Percentiles rank a stretch among this genome's conserved stretches.
Conservation (phyloP, 2,329 filamentous ascomycete genomes). For the Cytospora piceae region DNA sequence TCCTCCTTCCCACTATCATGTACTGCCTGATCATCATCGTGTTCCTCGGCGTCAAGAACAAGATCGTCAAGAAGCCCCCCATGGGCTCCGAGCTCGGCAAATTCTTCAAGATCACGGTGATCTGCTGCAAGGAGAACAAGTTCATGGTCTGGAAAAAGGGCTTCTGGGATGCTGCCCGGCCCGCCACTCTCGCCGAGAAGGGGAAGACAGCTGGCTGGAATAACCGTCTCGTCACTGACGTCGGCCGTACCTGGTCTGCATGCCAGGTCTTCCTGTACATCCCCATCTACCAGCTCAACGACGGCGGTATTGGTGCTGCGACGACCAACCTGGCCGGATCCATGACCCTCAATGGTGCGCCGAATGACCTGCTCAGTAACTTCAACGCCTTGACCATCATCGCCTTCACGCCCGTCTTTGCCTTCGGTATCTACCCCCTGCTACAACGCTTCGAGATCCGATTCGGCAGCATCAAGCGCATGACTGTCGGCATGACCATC, state of each 20-base stretch:
- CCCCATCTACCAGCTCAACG: conserved; percentile 46
- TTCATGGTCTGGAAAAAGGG: conserved; percentile 57
- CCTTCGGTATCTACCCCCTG: conserved; percentile 59
- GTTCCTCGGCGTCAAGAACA: conserved; percentile 59
- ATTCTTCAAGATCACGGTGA: conserved; percentile 57
- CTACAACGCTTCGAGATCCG: conserved; percentile 55
- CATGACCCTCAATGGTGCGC: conserved; percentile 53
- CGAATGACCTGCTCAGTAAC: conserved; percentile 65
- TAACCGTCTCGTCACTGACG: conserved; percentile 69
- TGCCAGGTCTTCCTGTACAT: conserved; percentile 47
- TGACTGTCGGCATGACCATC: conserved; percentile 60
- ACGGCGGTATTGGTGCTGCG: conserved; percentile 45
- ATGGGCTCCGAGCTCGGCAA: conserved; percentile 68
- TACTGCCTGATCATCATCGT: conserved; percentile 64
- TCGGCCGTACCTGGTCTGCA: conserved; percentile 54
- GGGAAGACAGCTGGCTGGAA: conserved; percentile 61
- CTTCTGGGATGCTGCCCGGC: conserved; percentile 65
- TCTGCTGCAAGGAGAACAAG: conserved; percentile 56
- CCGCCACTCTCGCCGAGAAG: conserved; percentile 52
- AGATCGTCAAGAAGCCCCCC: conserved; percentile 60
- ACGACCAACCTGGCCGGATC: conserved; percentile 45
- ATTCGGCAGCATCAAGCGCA: conserved; percentile 62
- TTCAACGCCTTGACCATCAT: conserved; percentile 64
- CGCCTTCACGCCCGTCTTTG: conserved; percentile 58
- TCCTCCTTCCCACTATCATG: conserved; percentile 52